Conservation (phyloP, 345 rosid genomes). For the Dipteronia dyeriana region DNA sequence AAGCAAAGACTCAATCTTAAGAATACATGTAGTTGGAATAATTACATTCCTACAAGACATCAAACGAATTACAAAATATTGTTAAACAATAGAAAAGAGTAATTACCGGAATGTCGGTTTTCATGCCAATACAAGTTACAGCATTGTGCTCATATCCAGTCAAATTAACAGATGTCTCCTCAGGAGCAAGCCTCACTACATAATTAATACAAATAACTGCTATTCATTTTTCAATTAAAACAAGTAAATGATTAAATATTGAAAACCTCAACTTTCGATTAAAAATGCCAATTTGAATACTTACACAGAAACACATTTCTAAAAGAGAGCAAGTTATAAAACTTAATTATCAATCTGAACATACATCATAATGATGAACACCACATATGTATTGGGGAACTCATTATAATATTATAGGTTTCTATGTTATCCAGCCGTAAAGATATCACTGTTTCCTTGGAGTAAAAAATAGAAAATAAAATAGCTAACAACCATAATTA, state of each 20-base stretch:
- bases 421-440: background rate
- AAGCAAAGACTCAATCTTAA: conserved; percentile 17
- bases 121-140: conserved; percentile 85
- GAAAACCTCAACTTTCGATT: background rate
- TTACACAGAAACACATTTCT: background rate
- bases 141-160: conserved; percentile 88
- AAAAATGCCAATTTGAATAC: background rate
- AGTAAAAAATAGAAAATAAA: background rate
- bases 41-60: conserved; percentile 7
- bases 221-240: background rate
- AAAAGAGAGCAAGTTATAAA: background rate
- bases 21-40: conserved; percentile 3
- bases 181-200: conserved; percentile 96
- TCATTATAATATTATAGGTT: background rate
- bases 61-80: conserved; percentile 3
- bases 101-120: conserved; percentile 74
- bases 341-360: conserved; percentile 1
- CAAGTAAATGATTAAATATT: conserved; percentile 6
- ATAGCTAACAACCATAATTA: background rate
- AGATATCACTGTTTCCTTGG: background rate
- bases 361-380: background rate
- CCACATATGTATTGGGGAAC: background rate
- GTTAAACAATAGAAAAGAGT: background rate
- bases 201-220: background rate
- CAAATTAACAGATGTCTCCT: conserved; percentile 65